A percentile compares a stretch with the other conserved stretches of the same genome.
Evolutionary conservation across 805 yeast species (phyloP).

Genomic region (Hanseniaspora clermontiae): DNA sequence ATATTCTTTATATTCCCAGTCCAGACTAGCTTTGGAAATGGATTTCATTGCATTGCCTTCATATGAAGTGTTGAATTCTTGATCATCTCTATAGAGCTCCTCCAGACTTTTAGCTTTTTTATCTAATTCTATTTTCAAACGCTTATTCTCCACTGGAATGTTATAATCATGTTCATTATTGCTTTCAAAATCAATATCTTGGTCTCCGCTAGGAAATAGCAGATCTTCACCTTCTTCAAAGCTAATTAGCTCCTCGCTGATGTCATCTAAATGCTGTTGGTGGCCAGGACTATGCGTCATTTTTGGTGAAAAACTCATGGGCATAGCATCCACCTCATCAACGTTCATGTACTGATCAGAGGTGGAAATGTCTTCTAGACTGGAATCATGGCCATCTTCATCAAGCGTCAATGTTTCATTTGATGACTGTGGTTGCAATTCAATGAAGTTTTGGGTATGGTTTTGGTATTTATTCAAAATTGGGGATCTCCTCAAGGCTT

Average conservation of each 20-base stretch:
- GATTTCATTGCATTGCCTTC: conserved; percentile 19
- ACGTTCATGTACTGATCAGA: conserved; percentile 26
- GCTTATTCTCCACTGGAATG: conserved; percentile 17
- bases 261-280: not conserved
- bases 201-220: not conserved
- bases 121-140: not conserved
- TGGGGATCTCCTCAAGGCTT: not conserved
- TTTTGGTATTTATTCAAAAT: not conserved
- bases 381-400: conserved; percentile 14
- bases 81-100: not conserved
- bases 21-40: conserved; percentile 32
- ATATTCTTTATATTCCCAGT: conserved; percentile 32
- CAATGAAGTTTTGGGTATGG: not conserved
- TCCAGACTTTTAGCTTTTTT: conserved; percentile 15
- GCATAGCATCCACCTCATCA: conserved; percentile 28
- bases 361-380: conserved; percentile 15
- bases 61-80: not conserved
- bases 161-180: conserved; percentile 22
- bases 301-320: not conserved
- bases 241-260: not conserved
- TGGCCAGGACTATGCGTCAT: not conserved
- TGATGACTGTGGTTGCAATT: not conserved
- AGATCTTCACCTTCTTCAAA: not conserved
- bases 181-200: not conserved
- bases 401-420: conserved; percentile 13